Conservation (phyloP, 2,329 filamentous ascomycete genomes). For the Nigrospora sphaerica region DNA sequence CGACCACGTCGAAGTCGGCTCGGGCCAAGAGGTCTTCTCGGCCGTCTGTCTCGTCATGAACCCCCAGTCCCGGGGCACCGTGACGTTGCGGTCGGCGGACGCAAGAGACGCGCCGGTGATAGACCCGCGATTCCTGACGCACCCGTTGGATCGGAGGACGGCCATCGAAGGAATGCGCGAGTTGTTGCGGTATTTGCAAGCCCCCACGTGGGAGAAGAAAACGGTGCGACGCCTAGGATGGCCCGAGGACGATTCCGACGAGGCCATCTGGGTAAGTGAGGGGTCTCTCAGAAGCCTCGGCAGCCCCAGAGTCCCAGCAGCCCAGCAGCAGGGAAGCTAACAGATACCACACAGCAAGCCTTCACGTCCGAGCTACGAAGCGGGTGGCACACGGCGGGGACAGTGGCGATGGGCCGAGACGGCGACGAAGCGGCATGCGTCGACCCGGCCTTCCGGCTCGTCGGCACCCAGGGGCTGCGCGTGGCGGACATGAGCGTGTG, state of each 20-base stretch:
- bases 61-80: constrained; percentile 10
- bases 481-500: constrained; percentile 13
- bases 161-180: constrained; percentile 9
- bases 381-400: constrained; percentile 13
- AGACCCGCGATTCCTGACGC: constrained; percentile 11
- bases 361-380: constrained; percentile 7
- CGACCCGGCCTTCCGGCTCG: constrained; percentile 9
- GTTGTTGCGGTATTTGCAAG: constrained; percentile 7
- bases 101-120: constrained; percentile 12
- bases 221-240: constrained; percentile 5
- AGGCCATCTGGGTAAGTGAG: constrained; percentile 10
- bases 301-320: too few relatives aligned
- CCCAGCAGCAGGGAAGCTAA: constrained; percentile 7
- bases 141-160: constrained; percentile 10
- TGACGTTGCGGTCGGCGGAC: constrained; percentile 12
- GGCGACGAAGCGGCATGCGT: constrained; percentile 5
- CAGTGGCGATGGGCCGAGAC: constrained; percentile 8
- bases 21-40: constrained; percentile 9
- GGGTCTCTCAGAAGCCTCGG: not conserved
- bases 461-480: constrained; percentile 7
- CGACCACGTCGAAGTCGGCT: not conserved
- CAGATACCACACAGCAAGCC: constrained; percentile 16
- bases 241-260: constrained; percentile 8
- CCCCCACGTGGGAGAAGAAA: constrained; percentile 7
- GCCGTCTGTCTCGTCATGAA: constrained; percentile 10